Evolutionary conservation across 2,329 filamentous ascomycete genomes (phyloP).

Genomic region (Emydomyces testavorans): DNA sequence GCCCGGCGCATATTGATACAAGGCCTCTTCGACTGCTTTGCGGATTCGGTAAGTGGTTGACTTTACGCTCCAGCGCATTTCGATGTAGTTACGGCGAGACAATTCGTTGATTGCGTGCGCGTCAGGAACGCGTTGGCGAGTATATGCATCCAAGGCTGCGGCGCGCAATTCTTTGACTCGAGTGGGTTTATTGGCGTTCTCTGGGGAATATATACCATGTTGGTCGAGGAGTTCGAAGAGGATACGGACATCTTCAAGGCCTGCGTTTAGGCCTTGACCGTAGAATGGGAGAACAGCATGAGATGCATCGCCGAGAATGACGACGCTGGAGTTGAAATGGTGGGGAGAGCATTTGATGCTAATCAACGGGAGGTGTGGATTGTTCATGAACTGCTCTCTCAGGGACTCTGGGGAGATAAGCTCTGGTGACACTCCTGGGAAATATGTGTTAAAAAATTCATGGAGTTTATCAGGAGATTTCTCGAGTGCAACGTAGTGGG

Average conservation of each 20-base stretch:
- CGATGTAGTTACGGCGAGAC: constrained; percentile 78
- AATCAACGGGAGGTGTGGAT: constrained; percentile 86
- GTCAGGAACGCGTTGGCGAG: constrained; percentile 59
- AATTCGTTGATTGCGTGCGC: constrained; percentile 86
- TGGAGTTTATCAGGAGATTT: constrained; percentile 56
- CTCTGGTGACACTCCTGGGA: constrained; percentile 65
- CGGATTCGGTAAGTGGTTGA: constrained; percentile 65
- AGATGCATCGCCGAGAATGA: constrained; percentile 85
- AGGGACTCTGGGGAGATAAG: constrained; percentile 53
- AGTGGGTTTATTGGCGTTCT: constrained; percentile 35
- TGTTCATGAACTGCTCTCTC: constrained; percentile 60
- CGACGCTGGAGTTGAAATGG: constrained; percentile 62
- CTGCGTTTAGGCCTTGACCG: constrained; percentile 94
- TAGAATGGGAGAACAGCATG: constrained; percentile 99
- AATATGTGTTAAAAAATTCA: constrained; percentile 72
- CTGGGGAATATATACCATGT: constrained; percentile 41
- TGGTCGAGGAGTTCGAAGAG: constrained; percentile 73
- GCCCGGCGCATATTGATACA: constrained; percentile 63
- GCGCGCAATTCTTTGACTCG: constrained; percentile 26
- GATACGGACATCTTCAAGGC: constrained; percentile 83
- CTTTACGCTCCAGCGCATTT: constrained; percentile 82
- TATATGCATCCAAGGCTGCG: constrained; percentile 60
- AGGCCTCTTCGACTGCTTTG: constrained; percentile 74
- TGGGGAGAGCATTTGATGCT: constrained; percentile 87
- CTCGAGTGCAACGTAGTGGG: constrained; percentile 58